These are phyloP conservation scores for Phytophthora boehmeriae DNA, from an alignment of 352 stramenopile genomes.

Conservation along the genomic window DNA sequence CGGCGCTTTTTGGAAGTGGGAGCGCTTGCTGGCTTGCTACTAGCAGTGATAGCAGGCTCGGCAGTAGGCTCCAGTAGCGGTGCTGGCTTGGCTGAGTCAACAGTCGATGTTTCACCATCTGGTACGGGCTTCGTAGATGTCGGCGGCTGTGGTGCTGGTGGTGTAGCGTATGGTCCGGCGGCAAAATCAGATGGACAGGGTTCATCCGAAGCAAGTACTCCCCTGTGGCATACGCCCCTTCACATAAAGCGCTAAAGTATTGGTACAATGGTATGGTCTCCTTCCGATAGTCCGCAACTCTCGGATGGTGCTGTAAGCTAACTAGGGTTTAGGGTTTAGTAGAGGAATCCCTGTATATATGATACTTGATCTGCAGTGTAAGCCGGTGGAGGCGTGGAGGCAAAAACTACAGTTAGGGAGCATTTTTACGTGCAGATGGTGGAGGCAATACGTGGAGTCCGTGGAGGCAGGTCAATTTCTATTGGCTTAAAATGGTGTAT, in stretches of 20 bases:
- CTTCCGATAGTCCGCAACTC: not conserved
- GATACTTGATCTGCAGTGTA: too few relatives aligned
- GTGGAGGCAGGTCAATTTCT: too few relatives aligned
- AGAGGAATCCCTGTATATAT: too few relatives aligned
- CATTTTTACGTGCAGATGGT: too few relatives aligned
- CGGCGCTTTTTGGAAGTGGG: conserved; percentile 2
- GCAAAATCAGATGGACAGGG: conserved; percentile 2
- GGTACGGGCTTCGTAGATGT: not conserved
- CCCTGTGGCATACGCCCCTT: conserved; percentile 3
- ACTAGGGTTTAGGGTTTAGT: too few relatives aligned
- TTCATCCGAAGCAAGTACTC: conserved; percentile 4
- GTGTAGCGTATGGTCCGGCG: not conserved
- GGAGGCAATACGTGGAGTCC: too few relatives aligned
- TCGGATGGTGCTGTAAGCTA: conserved; percentile 1
- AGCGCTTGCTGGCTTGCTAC: not conserved
- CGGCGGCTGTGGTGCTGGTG: not conserved
- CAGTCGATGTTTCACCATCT: not conserved
- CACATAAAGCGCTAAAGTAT: not conserved
- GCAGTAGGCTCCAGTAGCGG: not conserved
- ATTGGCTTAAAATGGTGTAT: too few relatives aligned
- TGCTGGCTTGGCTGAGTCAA: not conserved
- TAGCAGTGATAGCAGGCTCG: not conserved
- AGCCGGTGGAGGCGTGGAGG: too few relatives aligned
- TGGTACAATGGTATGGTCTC: not conserved
- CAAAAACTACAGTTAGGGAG: too few relatives aligned